Evolutionary conservation across 1,139 yeast species (phyloP).

Genomic region (Suhomyces yuchorum): DNA sequence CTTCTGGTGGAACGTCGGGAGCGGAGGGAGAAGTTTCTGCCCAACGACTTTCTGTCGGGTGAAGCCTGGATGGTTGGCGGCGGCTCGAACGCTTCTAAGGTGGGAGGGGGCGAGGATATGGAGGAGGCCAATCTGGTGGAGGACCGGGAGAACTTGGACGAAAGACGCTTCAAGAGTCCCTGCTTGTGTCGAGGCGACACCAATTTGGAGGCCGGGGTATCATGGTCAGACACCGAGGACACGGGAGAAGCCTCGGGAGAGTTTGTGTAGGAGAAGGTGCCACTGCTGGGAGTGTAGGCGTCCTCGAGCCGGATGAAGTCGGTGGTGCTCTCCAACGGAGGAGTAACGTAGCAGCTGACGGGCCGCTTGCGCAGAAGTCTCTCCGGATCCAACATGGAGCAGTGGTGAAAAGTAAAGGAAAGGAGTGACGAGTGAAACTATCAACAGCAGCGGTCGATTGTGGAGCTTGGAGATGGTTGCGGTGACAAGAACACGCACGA

Average conservation of each 20-base stretch:
- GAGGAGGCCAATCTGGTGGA: neutral
- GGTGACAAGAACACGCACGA: neutral
- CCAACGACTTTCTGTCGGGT: slow-evolving; percentile 3
- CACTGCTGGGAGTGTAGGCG: slow-evolving; percentile 10
- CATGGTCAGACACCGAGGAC: slow-evolving; percentile 14
- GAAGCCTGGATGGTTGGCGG: neutral
- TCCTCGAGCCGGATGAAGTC: slow-evolving; percentile 11
- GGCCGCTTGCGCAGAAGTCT: slow-evolving; percentile 16
- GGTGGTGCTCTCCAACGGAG: slow-evolving; percentile 19
- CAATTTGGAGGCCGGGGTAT: neutral
- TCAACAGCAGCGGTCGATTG: neutral
- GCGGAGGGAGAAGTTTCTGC: slow-evolving; percentile 10
- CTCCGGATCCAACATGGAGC: slow-evolving; percentile 5
- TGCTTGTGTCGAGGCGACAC: slow-evolving; percentile 3
- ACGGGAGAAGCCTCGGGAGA: slow-evolving; percentile 15
- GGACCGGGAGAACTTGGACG: slow-evolving; percentile 5
- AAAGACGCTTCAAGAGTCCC: slow-evolving; percentile 8
- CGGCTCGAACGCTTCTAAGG: neutral
- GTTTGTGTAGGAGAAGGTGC: slow-evolving; percentile 12
- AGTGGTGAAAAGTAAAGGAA: neutral
- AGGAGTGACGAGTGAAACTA: neutral
- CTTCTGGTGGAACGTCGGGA: slow-evolving; percentile 6
- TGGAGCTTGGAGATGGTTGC: neutral
- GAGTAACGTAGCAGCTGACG: slow-evolving; percentile 24
- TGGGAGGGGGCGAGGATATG: neutral